Evolutionary conservation across 2,329 filamentous ascomycete genomes (phyloP).

Genomic region (Sclerotinia spermophila): DNA sequence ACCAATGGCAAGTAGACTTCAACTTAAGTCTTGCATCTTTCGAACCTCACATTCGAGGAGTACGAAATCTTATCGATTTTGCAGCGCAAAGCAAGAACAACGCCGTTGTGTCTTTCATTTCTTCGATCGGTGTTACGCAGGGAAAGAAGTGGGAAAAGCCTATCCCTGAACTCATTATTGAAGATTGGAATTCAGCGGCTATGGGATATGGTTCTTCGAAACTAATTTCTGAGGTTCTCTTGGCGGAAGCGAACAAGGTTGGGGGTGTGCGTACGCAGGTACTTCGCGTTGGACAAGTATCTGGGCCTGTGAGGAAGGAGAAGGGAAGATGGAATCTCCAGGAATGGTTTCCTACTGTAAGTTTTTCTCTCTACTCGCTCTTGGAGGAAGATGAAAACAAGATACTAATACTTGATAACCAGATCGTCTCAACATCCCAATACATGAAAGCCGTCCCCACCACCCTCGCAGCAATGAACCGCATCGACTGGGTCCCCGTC

Average conservation of each 20-base stretch:
- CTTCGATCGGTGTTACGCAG: slow-evolving; percentile 27
- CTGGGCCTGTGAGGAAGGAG: slow-evolving; percentile 39
- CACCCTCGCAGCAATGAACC: slow-evolving; percentile 36
- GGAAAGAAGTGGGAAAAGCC: slow-evolving; percentile 17
- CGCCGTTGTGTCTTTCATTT: slow-evolving; percentile 32
- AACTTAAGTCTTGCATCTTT: slow-evolving; percentile 39
- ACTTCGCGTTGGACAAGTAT: slow-evolving; percentile 49
- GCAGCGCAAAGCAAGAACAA: slow-evolving; percentile 15
- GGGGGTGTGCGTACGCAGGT: slow-evolving; percentile 41
- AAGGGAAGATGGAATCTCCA: slow-evolving; percentile 51
- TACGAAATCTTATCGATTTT: slow-evolving; percentile 41
- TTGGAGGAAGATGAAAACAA: not conserved
- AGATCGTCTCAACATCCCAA: slow-evolving; percentile 39
- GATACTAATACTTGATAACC: not conserved
- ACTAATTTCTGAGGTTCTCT: slow-evolving; percentile 38
- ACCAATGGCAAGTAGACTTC: slow-evolving; percentile 41
- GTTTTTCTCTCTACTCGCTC: not conserved
- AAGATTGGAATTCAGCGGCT: slow-evolving; percentile 36
- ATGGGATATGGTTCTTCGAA: slow-evolving; percentile 33
- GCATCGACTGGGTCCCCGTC: slow-evolving; percentile 45
- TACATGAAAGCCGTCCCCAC: slow-evolving; percentile 40
- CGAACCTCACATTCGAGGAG: slow-evolving; percentile 39
- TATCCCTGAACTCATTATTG: slow-evolving; percentile 40
- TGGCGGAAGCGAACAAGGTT: slow-evolving; percentile 40
- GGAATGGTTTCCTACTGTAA: slow-evolving; percentile 51